Conservation (phyloP, 2,329 filamentous ascomycete species). For the Trichophyton rubrum region DNA sequence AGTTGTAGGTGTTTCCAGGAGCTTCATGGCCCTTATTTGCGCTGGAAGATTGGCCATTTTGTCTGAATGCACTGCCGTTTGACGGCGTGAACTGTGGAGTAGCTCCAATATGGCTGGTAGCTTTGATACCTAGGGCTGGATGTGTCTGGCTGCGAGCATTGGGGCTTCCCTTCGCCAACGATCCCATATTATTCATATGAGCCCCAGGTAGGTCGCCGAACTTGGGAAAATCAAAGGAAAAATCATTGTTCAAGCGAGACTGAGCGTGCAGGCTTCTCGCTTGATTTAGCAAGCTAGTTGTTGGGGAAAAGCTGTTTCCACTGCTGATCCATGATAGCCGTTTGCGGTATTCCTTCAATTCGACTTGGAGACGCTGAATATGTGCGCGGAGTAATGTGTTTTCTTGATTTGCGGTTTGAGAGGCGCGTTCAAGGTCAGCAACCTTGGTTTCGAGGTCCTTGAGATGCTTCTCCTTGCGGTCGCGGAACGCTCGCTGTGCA, state of each 20-base stretch:
- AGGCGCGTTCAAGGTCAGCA: conserved; percentile 60
- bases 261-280: conserved; percentile 42
- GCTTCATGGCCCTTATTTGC: not conserved
- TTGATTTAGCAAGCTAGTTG: conserved; percentile 32
- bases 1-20: not conserved
- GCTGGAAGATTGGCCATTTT: not conserved
- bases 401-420: conserved; percentile 70
- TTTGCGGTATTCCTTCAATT: conserved; percentile 85
- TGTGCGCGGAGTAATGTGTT: conserved; percentile 75
- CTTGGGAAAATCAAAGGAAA: conserved; percentile 91
- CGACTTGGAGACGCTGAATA: conserved; percentile 71
- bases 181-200: conserved; percentile 35
- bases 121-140: conserved; percentile 1
- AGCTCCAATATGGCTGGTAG: not conserved
- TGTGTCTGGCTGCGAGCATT: not conserved
- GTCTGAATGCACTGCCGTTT: not conserved
- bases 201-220: conserved; percentile 61
- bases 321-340: conserved; percentile 54
- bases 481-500: conserved; percentile 82
- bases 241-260: conserved; percentile 59
- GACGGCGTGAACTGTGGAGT: not conserved
- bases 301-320: conserved; percentile 35
- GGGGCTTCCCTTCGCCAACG: not conserved
- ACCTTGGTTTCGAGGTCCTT: conserved; percentile 45
- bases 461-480: conserved; percentile 75